These are phyloP conservation scores for Eragrostis curvula DNA, from an alignment of 176 grass and related monocot species.

Conservation along the genomic window DNA sequence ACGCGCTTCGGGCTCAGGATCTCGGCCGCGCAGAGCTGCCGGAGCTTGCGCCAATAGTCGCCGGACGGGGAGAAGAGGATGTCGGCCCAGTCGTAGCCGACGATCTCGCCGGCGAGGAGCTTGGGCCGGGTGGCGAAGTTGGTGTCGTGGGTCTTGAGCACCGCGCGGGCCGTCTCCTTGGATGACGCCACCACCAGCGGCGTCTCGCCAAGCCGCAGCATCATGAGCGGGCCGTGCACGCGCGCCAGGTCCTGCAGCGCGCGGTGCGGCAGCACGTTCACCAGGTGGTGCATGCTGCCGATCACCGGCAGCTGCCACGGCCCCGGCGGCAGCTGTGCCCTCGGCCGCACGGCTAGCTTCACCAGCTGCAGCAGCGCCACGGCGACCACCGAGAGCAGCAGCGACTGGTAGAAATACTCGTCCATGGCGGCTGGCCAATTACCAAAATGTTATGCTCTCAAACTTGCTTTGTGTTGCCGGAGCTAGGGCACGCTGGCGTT, in stretches of 20 bases:
- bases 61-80: slow-evolving; percentile 64
- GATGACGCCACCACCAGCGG: slow-evolving; percentile 43
- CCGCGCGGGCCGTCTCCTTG: slow-evolving; percentile 47
- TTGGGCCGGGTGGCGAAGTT: slow-evolving; percentile 59
- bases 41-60: slow-evolving; percentile 66
- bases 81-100: slow-evolving; percentile 51
- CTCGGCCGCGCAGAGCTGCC: slow-evolving; percentile 55
- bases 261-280: slow-evolving; percentile 52
- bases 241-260: slow-evolving; percentile 19
- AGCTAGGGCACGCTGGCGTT: too few relatives aligned
- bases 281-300: slow-evolving; percentile 65
- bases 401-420: slow-evolving; percentile 20
- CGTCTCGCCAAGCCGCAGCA: slow-evolving; percentile 50
- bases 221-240: slow-evolving; percentile 50
- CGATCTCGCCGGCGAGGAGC: slow-evolving; percentile 56
- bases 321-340: slow-evolving; percentile 36
- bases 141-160: slow-evolving; percentile 63
- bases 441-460: too few relatives aligned
- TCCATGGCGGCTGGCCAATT: slow-evolving; percentile 17
- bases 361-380: slow-evolving; percentile 44
- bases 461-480: too few relatives aligned
- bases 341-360: slow-evolving; percentile 8
- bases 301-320: slow-evolving; percentile 57
- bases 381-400: slow-evolving; percentile 23
- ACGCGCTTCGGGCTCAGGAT: slow-evolving; percentile 57